Percentiles rank a stretch among this genome's conserved stretches.
These are phyloP conservation scores for Aquanectria penicillioides DNA, from an alignment of 2,329 filamentous ascomycete species.

Conservation along the genomic window DNA sequence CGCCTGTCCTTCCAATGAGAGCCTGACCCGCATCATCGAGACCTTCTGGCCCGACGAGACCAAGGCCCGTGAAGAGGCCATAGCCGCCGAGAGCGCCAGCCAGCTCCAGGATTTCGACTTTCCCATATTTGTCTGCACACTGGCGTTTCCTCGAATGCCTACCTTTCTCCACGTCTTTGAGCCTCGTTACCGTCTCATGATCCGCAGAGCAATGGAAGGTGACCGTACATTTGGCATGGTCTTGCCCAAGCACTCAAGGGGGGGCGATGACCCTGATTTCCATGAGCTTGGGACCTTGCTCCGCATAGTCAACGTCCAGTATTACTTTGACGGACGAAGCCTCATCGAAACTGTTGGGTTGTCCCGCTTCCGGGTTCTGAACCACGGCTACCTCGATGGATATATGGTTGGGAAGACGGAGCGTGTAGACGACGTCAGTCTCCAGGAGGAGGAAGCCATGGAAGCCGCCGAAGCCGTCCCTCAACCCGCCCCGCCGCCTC, in stretches of 20 bases:
- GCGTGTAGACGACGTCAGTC: slow-evolving; percentile 81
- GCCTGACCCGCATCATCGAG: slow-evolving; percentile 70
- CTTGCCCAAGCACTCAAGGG: slow-evolving; percentile 67
- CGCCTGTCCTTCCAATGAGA: slow-evolving; percentile 66
- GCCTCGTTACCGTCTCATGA: slow-evolving; percentile 91
- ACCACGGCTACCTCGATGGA: slow-evolving; percentile 74
- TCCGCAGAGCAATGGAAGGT: slow-evolving; percentile 78
- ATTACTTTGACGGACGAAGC: slow-evolving; percentile 82
- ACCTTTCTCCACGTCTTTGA: slow-evolving; percentile 94
- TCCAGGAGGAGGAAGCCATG: slow-evolving; percentile 80
- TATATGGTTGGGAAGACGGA: slow-evolving; percentile 82
- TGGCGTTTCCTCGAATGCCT: slow-evolving; percentile 84
- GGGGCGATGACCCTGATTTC: slow-evolving; percentile 57
- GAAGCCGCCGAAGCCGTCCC: slow-evolving; percentile 71
- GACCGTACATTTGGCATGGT: slow-evolving; percentile 88
- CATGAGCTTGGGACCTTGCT: slow-evolving; percentile 82
- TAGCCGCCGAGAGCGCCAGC: slow-evolving; percentile 66
- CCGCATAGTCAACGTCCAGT: slow-evolving; percentile 77
- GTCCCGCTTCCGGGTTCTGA: slow-evolving; percentile 78
- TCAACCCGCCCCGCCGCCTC: neutral
- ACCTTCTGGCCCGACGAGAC: slow-evolving; percentile 77
- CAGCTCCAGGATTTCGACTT: slow-evolving; percentile 68
- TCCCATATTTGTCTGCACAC: slow-evolving; percentile 82
- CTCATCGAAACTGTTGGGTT: slow-evolving; percentile 81
- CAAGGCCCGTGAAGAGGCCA: slow-evolving; percentile 63